These are phyloP conservation scores for Huiozyma sinensis DNA, from an alignment of 805 yeast genomes.

Conservation along the genomic window DNA sequence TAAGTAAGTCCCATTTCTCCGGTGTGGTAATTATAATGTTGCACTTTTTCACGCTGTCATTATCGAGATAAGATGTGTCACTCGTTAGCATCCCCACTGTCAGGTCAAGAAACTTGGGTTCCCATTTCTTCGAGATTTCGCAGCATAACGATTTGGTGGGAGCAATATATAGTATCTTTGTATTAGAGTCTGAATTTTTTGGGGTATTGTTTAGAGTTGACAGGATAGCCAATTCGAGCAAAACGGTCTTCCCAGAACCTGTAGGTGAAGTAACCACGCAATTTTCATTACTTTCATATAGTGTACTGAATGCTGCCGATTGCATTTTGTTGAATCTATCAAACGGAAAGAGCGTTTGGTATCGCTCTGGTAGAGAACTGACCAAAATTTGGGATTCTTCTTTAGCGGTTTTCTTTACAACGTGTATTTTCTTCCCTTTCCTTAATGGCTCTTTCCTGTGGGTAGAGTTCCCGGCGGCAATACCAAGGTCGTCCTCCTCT, in stretches of 20 bases:
- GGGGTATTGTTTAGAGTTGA: constrained; percentile 19
- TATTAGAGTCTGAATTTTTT: constrained; percentile 7
- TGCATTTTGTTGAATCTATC: constrained; percentile 39
- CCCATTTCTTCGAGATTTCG: constrained; percentile 41
- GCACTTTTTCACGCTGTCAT: constrained; percentile 37
- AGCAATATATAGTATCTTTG: constrained; percentile 39
- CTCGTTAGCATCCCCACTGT: constrained; percentile 44
- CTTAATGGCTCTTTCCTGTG: constrained; percentile 2
- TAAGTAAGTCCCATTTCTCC: constrained; percentile 51
- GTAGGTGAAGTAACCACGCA: constrained; percentile 46
- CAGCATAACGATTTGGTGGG: constrained; percentile 50
- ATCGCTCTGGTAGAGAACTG: constrained; percentile 30
- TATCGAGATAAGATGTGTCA: constrained; percentile 38
- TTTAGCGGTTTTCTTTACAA: constrained; percentile 1
- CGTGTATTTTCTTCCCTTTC: constrained; percentile 2
- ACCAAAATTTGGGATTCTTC: not conserved
- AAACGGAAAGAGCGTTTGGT: constrained; percentile 16
- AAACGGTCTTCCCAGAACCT: constrained; percentile 49
- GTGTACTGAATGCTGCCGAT: constrained; percentile 30
- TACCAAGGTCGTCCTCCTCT: constrained; percentile 10
- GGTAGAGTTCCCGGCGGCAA: not conserved
- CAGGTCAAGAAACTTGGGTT: constrained; percentile 31
- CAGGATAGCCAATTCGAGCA: constrained; percentile 43
- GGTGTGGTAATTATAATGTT: constrained; percentile 50
- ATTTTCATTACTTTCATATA: constrained; percentile 31